Base-by-base conservation (phyloP, 192 early-diverging fungal genomes). In the Mortierella hygrophila region DNA sequence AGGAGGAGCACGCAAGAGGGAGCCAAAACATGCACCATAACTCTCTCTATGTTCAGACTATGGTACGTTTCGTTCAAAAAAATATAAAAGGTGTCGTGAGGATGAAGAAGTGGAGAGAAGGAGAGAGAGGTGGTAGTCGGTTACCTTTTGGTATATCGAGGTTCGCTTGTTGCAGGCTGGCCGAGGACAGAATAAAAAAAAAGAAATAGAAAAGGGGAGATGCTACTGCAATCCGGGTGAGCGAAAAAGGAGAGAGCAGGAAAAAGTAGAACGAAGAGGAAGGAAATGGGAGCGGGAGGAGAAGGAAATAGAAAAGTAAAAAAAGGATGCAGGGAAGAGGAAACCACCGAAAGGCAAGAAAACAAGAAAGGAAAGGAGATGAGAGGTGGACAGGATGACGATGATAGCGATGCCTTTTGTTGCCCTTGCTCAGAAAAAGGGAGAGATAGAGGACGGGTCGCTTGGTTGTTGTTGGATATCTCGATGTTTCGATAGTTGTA, bases 11-110 rank as follows among this genome's bases (percentile, higher is more conserved):
- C 37, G 65, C 68, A 32, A 32, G 49, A 78, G 68, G 76, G 60
- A 74, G 57, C 65, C 41, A 78, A 68, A 18, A 82, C 69, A 72
- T 75, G 73, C 74, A 82, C 81, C 81, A 77, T 82, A 82, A 77
- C 73, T 71, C 38, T 40, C 74, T 46, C 26, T 26, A 29, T 29
- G 49, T 20, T 21, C 20, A 46, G 70, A 46, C 44, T 46, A 47
- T 72, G 42, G 10, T 26, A 2, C 38, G 47, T 52, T 18, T 55
- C 44, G 16, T 41, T 52, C 29, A 18, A n/a, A 20, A 40, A 26
- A 57, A 52, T 35, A 57, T 6, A 52, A 35, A 57, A 35, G 35
- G 72, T 32, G 49, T 63, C 26, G 20, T 5, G 18, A 20, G 4
- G 73, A 15, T 1, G 49, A 52, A 21, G 55, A 21, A 13, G 57